These are phyloP conservation scores for Prunus salicina DNA, from an alignment of 306 rosid genomes.

Conservation along the genomic window DNA sequence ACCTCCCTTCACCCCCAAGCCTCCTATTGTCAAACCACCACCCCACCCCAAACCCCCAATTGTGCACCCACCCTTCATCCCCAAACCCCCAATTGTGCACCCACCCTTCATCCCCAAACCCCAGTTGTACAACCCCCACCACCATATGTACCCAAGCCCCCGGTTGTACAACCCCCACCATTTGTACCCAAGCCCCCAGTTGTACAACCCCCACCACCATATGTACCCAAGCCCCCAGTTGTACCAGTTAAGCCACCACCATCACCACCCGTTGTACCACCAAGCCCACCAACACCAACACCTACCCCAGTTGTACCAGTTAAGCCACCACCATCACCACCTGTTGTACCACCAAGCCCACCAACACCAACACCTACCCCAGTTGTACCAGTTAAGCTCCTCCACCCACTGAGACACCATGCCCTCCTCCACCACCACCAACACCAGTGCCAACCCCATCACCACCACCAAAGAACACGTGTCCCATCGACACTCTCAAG, in stretches of 20 bases:
- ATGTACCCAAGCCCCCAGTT: background rate
- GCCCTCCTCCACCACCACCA: conserved; percentile 27
- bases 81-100: too few relatives aligned
- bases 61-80: too few relatives aligned
- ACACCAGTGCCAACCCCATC: conserved; percentile 49
- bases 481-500: conserved; percentile 73
- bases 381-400: conserved; percentile 16
- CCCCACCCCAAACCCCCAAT: too few relatives aligned
- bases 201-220: background rate
- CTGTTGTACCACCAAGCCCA: conserved; percentile 19
- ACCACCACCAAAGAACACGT: conserved; percentile 48
- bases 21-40: conserved; percentile 19
- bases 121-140: too few relatives aligned
- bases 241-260: conserved; percentile 4
- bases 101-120: too few relatives aligned
- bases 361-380: conserved; percentile 20
- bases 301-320: conserved; percentile 16
- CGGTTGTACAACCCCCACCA: too few relatives aligned
- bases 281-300: conserved; percentile 15
- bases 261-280: background rate
- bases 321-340: conserved; percentile 22
- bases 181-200: conserved; percentile 32
- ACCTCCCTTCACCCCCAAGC: conserved; percentile 12
- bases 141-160: too few relatives aligned
- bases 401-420: conserved; percentile 19